Base-by-base conservation (phyloP, 2,329 filamentous ascomycete species). In the Sphaceloma murrayae region DNA sequence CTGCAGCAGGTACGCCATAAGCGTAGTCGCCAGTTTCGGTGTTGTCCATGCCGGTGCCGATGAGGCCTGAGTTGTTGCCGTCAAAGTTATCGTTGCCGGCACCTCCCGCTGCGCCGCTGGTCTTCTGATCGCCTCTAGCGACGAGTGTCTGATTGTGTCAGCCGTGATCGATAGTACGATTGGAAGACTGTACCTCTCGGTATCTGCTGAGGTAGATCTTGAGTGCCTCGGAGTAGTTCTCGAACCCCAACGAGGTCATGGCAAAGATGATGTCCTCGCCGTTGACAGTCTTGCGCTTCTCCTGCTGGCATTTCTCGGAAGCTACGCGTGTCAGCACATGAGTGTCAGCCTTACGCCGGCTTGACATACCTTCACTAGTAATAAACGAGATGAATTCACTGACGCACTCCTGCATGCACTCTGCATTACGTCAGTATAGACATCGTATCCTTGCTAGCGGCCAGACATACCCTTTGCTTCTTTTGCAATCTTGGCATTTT, bases 321-420 rank as follows among this genome's bases (percentile, higher is more conserved):
- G 91, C 91, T 96, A 61, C 47, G 36, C 22, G 42, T 45, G 27
- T 50, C 44, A 53, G 46, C 24, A 44, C 10, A 19, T 7, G 16
- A 13, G 17, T 3, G 8, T 16, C 33, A 8, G 3, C 9, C 4
- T 4, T 4, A 14, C 3, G 36, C n/a, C 7, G 14, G 16, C 9
- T 18, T 30, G 51, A 69, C 82, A 61, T 65, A 94, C 91, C 91
- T 75, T 98, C 91, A 64, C 89, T 96, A 26, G 91, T 98, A 62
- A 98, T 96, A 73, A 98, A 98, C 5, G 86, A 94, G 70, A 98
- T 98, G 66, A 98, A 98, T 68, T 98, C 91, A 78, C 88, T 95
- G 48, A 98, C 91, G 61, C 91, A 98, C 66, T 98, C 91, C 66
- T 98, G 91, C 91, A 98, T 96, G 68, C 91, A 98, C 64, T 98